Percentiles rank a stretch among this genome's conserved stretches.
These are phyloP conservation scores for Blastomyces emzantsi DNA, from an alignment of 2,329 filamentous ascomycete genomes.

Conservation along the genomic window DNA sequence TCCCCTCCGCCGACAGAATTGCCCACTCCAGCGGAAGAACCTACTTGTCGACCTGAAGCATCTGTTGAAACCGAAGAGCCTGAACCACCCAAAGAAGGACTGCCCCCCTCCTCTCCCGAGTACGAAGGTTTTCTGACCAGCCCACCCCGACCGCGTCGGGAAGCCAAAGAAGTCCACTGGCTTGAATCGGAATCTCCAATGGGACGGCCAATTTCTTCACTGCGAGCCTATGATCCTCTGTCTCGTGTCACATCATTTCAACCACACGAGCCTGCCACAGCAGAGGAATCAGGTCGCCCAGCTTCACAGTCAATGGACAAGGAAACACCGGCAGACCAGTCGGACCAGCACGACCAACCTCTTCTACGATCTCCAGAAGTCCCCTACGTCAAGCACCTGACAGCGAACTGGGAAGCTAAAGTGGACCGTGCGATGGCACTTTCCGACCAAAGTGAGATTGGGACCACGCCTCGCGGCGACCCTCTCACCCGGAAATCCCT, in stretches of 20 bases:
- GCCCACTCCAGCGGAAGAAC: background rate
- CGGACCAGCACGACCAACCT: constrained; percentile 2
- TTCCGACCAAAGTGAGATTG: constrained; percentile 23
- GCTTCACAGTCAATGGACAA: constrained; percentile 8
- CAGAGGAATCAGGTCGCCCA: constrained; percentile 8
- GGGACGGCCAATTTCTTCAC: constrained; percentile 14
- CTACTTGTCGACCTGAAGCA: background rate
- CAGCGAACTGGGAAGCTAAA: constrained; percentile 29
- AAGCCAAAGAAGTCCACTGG: constrained; percentile 10
- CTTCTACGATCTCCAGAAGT: constrained; percentile 18
- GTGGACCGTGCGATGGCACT: constrained; percentile 25
- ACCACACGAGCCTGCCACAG: background rate
- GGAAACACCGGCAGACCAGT: background rate
- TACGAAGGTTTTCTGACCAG: constrained; percentile 3
- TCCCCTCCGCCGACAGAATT: background rate
- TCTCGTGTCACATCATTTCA: constrained; percentile 8
- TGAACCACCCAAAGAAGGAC: background rate
- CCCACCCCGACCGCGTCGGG: background rate
- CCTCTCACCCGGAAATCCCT: constrained; percentile 30
- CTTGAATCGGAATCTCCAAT: constrained; percentile 12
- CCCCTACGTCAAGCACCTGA: constrained; percentile 29
- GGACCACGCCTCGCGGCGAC: constrained; percentile 28
- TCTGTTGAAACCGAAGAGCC: background rate
- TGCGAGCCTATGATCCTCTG: constrained; percentile 13
- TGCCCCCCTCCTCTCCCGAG: background rate